Conservation (phyloP, 1,284 basidiomycete genomes). For the Boletus smithii region DNA sequence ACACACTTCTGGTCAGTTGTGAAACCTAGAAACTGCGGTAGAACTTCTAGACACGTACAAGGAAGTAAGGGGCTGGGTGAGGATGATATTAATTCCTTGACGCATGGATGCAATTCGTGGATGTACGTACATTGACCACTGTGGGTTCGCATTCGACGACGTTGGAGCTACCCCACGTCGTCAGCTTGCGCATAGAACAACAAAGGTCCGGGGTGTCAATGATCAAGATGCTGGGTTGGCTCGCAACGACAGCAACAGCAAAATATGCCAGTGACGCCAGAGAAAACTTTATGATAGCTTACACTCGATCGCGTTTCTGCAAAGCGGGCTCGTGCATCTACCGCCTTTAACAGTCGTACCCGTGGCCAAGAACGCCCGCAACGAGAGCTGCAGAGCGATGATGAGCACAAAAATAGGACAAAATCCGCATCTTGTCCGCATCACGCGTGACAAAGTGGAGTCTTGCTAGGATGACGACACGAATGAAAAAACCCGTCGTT, state of each 20-base stretch:
- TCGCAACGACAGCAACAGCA: not conserved
- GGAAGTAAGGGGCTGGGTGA: too few species aligned
- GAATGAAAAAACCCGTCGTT: too few species aligned
- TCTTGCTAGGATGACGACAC: not conserved
- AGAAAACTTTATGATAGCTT: too few species aligned
- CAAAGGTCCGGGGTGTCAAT: slow-evolving; percentile 1
- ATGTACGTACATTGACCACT: slow-evolving; percentile 46
- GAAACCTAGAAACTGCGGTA: too few species aligned
- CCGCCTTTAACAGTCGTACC: too few species aligned
- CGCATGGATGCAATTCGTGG: slow-evolving; percentile 27
- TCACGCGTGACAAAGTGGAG: not conserved
- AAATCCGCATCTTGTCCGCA: too few species aligned
- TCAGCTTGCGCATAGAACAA: too few species aligned
- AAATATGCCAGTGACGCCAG: not conserved
- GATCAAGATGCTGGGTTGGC: not conserved
- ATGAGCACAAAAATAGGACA: too few species aligned
- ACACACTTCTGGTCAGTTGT: not conserved
- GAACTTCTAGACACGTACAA: slow-evolving; percentile 1
- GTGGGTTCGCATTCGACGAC: slow-evolving; percentile 41
- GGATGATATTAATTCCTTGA: slow-evolving; percentile 15
- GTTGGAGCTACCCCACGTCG: slow-evolving; percentile 29
- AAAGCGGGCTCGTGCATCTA: too few species aligned
- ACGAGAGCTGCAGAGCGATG: too few species aligned
- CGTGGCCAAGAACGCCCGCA: too few species aligned
- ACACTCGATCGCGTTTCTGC: too few species aligned